phyloP scores from a whole-genome alignment of 2,329 filamentous ascomycete species.

The Sphaerulina musiva region DNA sequence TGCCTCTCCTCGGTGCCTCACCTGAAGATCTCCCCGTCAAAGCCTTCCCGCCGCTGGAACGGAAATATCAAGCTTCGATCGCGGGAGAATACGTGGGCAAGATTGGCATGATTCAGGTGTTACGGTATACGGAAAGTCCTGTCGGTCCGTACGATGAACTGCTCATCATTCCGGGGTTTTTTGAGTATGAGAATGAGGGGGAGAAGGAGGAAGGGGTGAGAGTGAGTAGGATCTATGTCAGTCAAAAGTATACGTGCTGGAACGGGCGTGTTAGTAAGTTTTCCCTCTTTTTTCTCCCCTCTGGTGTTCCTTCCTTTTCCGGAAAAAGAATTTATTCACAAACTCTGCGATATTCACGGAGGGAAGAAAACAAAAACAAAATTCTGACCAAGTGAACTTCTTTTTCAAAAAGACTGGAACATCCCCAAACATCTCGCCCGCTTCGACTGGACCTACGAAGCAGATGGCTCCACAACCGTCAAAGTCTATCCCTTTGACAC shows the following conservation, averaged over 20 bases:
- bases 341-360: no score
- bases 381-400: not conserved
- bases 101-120: conserved; percentile 20
- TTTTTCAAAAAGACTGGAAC: conserved; percentile 15
- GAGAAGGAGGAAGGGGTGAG: not conserved
- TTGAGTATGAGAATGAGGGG: conserved; percentile 10
- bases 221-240: conserved; percentile 17
- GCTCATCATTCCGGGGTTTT: conserved; percentile 19
- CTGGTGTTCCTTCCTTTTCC: no score
- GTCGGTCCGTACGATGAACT: conserved; percentile 23
- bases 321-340: no score
- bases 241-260: conserved; percentile 19
- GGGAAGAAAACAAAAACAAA: not conserved
- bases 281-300: not conserved
- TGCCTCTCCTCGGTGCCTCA: conserved; percentile 2
- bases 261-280: conserved; percentile 14
- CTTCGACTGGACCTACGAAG: conserved; percentile 19
- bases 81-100: conserved; percentile 13
- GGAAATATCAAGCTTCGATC: conserved; percentile 9
- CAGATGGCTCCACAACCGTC: conserved; percentile 14
- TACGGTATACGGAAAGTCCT: conserved; percentile 21
- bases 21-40: conserved; percentile 8
- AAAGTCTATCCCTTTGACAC: conserved; percentile 19
- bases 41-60: conserved; percentile 14
- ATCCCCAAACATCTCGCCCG: conserved; percentile 22